phyloP scores from a whole-genome alignment of 352 stramenopile genomes.

The Phytophthora sp. region DNA sequence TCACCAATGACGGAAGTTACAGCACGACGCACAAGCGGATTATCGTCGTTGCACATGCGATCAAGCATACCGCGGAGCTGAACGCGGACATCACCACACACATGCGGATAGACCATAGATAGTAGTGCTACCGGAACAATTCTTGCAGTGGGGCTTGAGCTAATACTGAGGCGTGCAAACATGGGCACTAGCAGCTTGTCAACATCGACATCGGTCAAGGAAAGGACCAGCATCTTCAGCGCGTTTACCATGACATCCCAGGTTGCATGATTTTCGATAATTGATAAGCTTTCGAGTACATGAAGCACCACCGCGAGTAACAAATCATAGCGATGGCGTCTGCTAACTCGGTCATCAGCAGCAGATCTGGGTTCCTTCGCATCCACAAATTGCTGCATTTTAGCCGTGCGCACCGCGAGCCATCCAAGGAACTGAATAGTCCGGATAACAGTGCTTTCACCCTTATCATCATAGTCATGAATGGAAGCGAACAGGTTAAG shows the following conservation, averaged over 20 bases:
- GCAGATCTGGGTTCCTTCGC: slow-evolving; percentile 31
- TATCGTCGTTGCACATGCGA: slow-evolving; percentile 87
- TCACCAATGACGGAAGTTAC: slow-evolving; percentile 87
- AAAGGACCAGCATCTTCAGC: slow-evolving; percentile 72
- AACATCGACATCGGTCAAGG: slow-evolving; percentile 68
- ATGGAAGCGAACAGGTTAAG: slow-evolving; percentile 87
- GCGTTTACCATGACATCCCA: slow-evolving; percentile 91
- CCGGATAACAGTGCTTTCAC: slow-evolving; percentile 83
- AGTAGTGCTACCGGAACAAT: slow-evolving; percentile 85
- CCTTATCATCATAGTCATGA: slow-evolving; percentile 89
- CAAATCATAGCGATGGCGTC: slow-evolving; percentile 63
- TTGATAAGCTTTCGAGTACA: slow-evolving; percentile 85
- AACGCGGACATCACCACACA: slow-evolving; percentile 73
- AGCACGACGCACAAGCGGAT: slow-evolving; percentile 81
- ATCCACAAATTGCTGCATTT: slow-evolving; percentile 63
- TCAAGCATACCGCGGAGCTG: slow-evolving; percentile 89
- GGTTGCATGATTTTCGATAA: slow-evolving; percentile 90
- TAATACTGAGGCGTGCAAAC: slow-evolving; percentile 83
- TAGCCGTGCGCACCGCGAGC: slow-evolving; percentile 72
- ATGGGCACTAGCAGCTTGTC: slow-evolving; percentile 75
- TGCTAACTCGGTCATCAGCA: slow-evolving; percentile 31
- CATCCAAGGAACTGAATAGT: slow-evolving; percentile 86
- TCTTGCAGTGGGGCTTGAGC: slow-evolving; percentile 80
- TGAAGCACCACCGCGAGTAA: slow-evolving; percentile 80
- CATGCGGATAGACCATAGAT: slow-evolving; percentile 75